Evolutionary conservation across 2,329 filamentous ascomycete genomes (phyloP).

Genomic region (Graphilbum fragrans): DNA sequence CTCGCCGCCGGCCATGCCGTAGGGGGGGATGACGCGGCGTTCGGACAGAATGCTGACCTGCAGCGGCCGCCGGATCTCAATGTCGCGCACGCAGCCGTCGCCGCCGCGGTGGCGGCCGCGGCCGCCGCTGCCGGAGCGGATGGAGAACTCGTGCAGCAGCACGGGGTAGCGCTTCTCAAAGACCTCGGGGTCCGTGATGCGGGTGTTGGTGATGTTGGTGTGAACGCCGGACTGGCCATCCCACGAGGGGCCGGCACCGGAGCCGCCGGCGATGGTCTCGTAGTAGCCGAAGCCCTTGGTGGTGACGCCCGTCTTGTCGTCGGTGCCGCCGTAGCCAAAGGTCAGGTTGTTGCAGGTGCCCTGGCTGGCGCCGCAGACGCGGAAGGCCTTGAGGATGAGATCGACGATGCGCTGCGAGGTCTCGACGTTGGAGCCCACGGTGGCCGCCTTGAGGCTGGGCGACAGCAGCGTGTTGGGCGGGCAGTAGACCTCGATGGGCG

Average conservation of each 20-base stretch:
- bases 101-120: slow-evolving; percentile 57
- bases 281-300: slow-evolving; percentile 69
- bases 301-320: slow-evolving; percentile 42
- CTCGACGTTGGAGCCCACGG: slow-evolving; percentile 27
- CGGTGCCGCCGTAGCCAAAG: slow-evolving; percentile 66
- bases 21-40: slow-evolving; percentile 63
- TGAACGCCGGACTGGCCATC: slow-evolving; percentile 66
- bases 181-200: slow-evolving; percentile 70
- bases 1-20: slow-evolving; percentile 72
- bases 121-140: slow-evolving; percentile 52
- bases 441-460: slow-evolving; percentile 12
- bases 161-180: slow-evolving; percentile 70
- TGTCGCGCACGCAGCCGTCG: slow-evolving; percentile 65
- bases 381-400: slow-evolving; percentile 59
- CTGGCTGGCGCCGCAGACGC: slow-evolving; percentile 65
- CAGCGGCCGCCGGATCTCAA: slow-evolving; percentile 47
- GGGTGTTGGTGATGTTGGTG: slow-evolving; percentile 77
- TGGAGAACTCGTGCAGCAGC: slow-evolving; percentile 55
- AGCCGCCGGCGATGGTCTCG: slow-evolving; percentile 71
- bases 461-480: slow-evolving; percentile 20
- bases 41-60: slow-evolving; percentile 38
- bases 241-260: slow-evolving; percentile 62
- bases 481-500: slow-evolving; percentile 18
- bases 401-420: slow-evolving; percentile 20
- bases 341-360: slow-evolving; percentile 79